Conservation (phyloP, 805 yeast species). For the Starmerella floricola region DNA sequence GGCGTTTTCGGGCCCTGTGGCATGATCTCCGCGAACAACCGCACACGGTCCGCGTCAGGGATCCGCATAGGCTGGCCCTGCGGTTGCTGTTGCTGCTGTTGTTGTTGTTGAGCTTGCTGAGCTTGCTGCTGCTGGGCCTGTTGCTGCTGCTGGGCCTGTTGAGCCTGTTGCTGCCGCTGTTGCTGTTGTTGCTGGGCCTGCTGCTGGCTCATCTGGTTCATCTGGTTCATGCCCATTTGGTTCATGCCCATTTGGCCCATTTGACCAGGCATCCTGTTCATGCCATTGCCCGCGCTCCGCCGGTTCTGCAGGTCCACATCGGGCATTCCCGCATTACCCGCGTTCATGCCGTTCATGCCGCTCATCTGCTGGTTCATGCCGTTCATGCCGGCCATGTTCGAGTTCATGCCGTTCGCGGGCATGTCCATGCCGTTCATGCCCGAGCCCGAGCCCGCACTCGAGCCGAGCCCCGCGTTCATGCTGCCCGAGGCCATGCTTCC, state of each 20-base stretch:
- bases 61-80: too few relatives aligned
- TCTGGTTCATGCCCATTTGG: conserved; percentile 4
- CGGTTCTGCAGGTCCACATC: too few relatives aligned
- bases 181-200: conserved; percentile 1
- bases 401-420: not conserved
- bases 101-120: too few relatives aligned
- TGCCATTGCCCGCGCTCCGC: too few relatives aligned
- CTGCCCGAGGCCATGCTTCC: not conserved
- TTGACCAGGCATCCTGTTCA: conserved; percentile 1
- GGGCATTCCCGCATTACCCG: too few relatives aligned
- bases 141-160: too few relatives aligned
- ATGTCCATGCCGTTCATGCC: not conserved
- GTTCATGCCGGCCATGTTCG: not conserved
- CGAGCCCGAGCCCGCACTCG: not conserved
- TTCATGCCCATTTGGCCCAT: conserved; percentile 3
- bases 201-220: conserved; percentile 3
- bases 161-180: conserved; percentile 3
- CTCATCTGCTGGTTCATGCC: not conserved
- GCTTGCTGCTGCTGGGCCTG: too few relatives aligned
- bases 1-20: conserved; percentile 38
- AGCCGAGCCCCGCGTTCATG: not conserved
- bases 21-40: conserved; percentile 12
- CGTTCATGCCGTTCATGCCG: not conserved
- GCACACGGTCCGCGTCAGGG: conserved; percentile 13
- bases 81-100: too few relatives aligned